These are phyloP conservation scores for Porphyridium purpureum DNA, from an alignment of 23 red algal genomes.

Conservation along the genomic window DNA sequence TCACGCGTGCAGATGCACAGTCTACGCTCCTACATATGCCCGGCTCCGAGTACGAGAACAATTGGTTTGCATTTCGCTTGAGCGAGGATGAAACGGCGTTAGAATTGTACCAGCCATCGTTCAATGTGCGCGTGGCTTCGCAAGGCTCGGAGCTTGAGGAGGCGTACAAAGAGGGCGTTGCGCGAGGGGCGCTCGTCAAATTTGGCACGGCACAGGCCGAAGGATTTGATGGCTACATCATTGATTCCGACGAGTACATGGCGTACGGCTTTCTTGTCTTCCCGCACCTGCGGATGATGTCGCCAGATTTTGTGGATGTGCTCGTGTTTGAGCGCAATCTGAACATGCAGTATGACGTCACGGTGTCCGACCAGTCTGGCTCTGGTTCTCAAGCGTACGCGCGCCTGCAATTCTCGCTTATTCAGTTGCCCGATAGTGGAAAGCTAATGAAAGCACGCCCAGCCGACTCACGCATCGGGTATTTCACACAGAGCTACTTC, in stretches of 20 bases:
- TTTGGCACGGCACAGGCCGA: not conserved
- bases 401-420: conserved; percentile 1
- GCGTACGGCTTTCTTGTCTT: conserved; percentile 3
- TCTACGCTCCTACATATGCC: conserved; percentile 5
- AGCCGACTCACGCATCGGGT: conserved; percentile 16
- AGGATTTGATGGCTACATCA: not conserved
- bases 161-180: conserved; percentile 6
- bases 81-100: not conserved
- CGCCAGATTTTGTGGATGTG: not conserved
- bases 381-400: not conserved
- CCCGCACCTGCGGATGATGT: not conserved
- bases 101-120: conserved; percentile 13
- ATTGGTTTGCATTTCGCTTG: conserved; percentile 15
- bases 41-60: not conserved
- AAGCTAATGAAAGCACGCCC: conserved; percentile 2
- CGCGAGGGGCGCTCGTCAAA: conserved; percentile 3
- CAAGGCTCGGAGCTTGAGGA: conserved; percentile 3
- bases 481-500: conserved; percentile 8
- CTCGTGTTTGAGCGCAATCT: conserved; percentile 3
- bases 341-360: not conserved
- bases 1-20: conserved; percentile 9
- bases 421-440: conserved; percentile 3
- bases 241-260: conserved; percentile 6
- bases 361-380: not conserved
- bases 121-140: not conserved